These are phyloP conservation scores for Apiospora saccharicola DNA, from an alignment of 2,329 filamentous ascomycete genomes.

Conservation along the genomic window DNA sequence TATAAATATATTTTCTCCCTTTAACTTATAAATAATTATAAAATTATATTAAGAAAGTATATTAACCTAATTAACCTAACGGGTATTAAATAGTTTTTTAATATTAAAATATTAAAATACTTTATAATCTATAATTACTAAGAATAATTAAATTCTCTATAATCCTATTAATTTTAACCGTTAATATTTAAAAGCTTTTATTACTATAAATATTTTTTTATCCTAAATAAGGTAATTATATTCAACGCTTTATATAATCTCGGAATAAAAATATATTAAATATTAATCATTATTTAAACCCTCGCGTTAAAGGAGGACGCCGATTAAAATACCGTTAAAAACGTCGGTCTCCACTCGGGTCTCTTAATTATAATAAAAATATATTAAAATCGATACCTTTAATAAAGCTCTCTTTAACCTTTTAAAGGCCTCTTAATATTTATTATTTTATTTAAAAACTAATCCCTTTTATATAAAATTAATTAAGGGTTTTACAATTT, in stretches of 20 bases:
- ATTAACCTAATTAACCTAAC: background rate
- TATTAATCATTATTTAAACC: background rate
- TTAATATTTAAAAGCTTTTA: too few species aligned
- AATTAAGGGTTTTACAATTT: too few species aligned
- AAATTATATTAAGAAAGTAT: background rate
- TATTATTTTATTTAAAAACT: too few species aligned
- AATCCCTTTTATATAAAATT: too few species aligned
- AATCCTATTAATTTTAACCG: background rate
- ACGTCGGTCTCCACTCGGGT: background rate
- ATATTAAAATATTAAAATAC: background rate
- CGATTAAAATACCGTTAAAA: background rate
- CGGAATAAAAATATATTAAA: background rate
- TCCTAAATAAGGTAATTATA: background rate
- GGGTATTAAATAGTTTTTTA: background rate
- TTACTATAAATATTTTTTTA: background rate
- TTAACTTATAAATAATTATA: background rate
- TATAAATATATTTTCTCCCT: background rate
- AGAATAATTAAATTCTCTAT: background rate
- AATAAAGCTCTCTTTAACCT: too few species aligned
- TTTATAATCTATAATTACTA: constrained; percentile 1
- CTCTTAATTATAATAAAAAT: background rate
- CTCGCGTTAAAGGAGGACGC: background rate
- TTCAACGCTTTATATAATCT: background rate
- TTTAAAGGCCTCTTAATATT: too few species aligned
- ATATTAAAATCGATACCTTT: background rate